A percentile compares a stretch with the other conserved stretches of the same genome.
phyloP scores from a whole-genome alignment of 805 yeast species.

The Hanseniaspora clermontiae region DNA sequence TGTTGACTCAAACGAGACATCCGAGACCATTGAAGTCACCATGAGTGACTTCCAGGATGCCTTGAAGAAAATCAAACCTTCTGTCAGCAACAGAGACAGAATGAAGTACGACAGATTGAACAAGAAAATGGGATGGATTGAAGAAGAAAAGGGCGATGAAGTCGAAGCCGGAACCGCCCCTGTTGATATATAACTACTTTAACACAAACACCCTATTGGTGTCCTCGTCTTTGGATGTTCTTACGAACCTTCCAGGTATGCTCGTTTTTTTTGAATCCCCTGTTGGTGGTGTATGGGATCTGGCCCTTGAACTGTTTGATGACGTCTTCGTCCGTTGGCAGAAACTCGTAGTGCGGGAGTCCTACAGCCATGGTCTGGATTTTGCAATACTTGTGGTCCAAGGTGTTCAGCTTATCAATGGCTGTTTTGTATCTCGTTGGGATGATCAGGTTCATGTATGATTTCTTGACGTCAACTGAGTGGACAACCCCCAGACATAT shows the following conservation, averaged over 20 bases:
- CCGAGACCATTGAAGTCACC: slow-evolving; percentile 41
- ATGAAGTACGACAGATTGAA: slow-evolving; percentile 61
- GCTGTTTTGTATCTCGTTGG: slow-evolving; percentile 27
- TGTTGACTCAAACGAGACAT: slow-evolving; percentile 10
- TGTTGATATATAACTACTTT: neutral
- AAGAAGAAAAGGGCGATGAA: slow-evolving; percentile 24
- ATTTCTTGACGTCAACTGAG: slow-evolving; percentile 36
- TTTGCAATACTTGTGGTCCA: slow-evolving; percentile 34
- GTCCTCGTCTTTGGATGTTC: slow-evolving; percentile 39
- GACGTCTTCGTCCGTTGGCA: slow-evolving; percentile 24
- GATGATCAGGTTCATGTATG: slow-evolving; percentile 43
- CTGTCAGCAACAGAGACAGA: slow-evolving; percentile 80
- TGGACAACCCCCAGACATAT: slow-evolving; percentile 53
- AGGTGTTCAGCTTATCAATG: slow-evolving; percentile 16
- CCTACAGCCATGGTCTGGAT: slow-evolving; percentile 34
- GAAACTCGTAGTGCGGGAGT: slow-evolving; percentile 46
- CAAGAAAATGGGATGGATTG: slow-evolving; percentile 63
- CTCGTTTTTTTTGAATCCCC: slow-evolving; percentile 31
- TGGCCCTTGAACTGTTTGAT: slow-evolving; percentile 16
- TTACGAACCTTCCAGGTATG: slow-evolving; percentile 48
- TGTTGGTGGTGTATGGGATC: slow-evolving; percentile 7
- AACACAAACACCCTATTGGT: slow-evolving; percentile 17
- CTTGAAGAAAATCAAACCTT: slow-evolving; percentile 64
- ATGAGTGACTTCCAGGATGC: slow-evolving; percentile 59
- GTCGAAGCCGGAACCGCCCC: slow-evolving; percentile 9